These are phyloP conservation scores for Penicillium sp. DNA, from an alignment of 2,329 filamentous ascomycete species.

Conservation along the genomic window DNA sequence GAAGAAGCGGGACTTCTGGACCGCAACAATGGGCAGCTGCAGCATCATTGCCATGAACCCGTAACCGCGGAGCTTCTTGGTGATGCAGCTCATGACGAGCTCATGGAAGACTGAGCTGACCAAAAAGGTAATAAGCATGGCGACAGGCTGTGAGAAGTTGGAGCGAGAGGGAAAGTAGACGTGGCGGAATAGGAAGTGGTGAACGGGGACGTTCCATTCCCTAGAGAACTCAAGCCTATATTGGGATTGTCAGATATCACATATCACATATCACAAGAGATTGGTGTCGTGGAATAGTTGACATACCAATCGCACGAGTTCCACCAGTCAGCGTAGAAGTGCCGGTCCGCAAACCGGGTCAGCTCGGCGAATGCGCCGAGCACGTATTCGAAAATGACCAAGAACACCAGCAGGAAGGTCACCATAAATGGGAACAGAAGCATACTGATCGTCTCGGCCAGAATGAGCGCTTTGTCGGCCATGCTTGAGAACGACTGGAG, in stretches of 20 bases:
- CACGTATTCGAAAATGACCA: constrained; percentile 97
- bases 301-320: constrained; percentile 54
- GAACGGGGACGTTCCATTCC: constrained; percentile 97
- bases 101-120: constrained; percentile 89
- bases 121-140: constrained; percentile 87
- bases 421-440: constrained; percentile 97
- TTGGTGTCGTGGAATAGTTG: background rate
- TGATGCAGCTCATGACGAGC: constrained; percentile 96
- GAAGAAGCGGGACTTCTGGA: constrained; percentile 78
- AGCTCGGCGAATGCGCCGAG: constrained; percentile 93
- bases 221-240: constrained; percentile 83
- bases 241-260: background rate
- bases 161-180: constrained; percentile 82
- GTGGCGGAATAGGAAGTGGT: constrained; percentile 90
- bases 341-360: constrained; percentile 85
- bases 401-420: constrained; percentile 89
- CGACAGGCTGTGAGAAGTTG: constrained; percentile 70
- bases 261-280: background rate
- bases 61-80: constrained; percentile 91
- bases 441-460: constrained; percentile 85
- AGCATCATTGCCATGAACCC: constrained; percentile 95
- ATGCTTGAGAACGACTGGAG: constrained; percentile 50
- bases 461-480: constrained; percentile 70
- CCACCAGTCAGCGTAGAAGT: constrained; percentile 82
- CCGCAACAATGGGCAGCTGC: constrained; percentile 88